Evolutionary conservation across 2,329 filamentous ascomycete genomes (phyloP).

Genomic region (Coniochaeta pulveracea): DNA sequence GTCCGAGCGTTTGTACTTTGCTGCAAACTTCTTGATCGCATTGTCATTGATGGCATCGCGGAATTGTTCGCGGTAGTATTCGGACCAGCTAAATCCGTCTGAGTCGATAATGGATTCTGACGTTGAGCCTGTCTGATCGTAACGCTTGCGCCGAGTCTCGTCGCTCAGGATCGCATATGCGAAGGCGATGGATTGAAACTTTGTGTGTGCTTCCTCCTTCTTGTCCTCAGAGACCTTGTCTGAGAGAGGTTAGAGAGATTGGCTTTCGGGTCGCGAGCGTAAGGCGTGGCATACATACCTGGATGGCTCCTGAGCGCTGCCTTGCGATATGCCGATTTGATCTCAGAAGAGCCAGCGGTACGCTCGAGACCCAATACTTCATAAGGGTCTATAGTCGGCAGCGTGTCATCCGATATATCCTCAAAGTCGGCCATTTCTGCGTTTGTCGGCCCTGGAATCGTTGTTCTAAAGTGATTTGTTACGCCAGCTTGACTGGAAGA

Average conservation of each 20-base stretch:
- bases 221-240: conserved; percentile 65
- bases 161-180: conserved; percentile 91
- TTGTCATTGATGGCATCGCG: conserved; percentile 63
- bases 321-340: conserved; percentile 89
- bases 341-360: conserved; percentile 61
- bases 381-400: conserved; percentile 65
- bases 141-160: conserved; percentile 65
- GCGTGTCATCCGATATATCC: conserved; percentile 42
- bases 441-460: too few species aligned
- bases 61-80: conserved; percentile 81
- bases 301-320: conserved; percentile 80
- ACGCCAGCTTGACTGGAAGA: too few species aligned
- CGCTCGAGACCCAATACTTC: conserved; percentile 62
- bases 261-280: too few species aligned
- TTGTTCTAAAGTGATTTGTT: too few species aligned
- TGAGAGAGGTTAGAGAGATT: conserved; percentile 17
- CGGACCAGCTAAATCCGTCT: conserved; percentile 79
- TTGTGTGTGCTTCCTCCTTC: conserved; percentile 62
- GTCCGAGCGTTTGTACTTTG: conserved; percentile 72
- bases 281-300: conserved; percentile 36
- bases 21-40: conserved; percentile 64
- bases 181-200: conserved; percentile 85
- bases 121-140: conserved; percentile 84
- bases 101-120: conserved; percentile 68
- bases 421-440: conserved; percentile 35